A percentile compares a stretch with the other conserved stretches of the same genome.
Conservation (phyloP, 441 rosid species). For the Gossypium davidsonii region DNA sequence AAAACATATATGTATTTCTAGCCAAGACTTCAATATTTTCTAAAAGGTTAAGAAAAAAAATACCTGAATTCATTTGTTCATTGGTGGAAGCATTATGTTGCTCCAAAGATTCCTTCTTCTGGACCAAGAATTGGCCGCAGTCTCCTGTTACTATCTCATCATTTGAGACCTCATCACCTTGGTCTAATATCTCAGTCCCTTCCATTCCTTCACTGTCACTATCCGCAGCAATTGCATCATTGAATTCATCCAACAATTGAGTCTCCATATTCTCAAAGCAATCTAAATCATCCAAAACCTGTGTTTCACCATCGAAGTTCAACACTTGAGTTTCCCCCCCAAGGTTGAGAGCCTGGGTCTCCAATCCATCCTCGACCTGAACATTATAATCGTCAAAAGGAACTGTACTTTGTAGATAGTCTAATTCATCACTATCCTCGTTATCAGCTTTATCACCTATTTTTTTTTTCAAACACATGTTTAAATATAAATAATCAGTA, state of each 20-base stretch:
- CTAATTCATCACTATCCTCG: slow-evolving; percentile 15
- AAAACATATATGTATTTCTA: neutral
- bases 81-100: slow-evolving; percentile 16
- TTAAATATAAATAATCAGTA: slow-evolving; percentile 3
- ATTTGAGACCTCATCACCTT: slow-evolving; percentile 28
- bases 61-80: slow-evolving; percentile 26
- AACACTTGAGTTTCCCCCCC: slow-evolving; percentile 43
- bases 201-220: slow-evolving; percentile 35
- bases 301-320: slow-evolving; percentile 29
- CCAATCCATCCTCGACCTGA: slow-evolving; percentile 32
- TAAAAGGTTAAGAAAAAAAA: slow-evolving; percentile 4
- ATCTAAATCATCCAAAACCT: slow-evolving; percentile 28
- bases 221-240: slow-evolving; percentile 19
- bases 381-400: slow-evolving; percentile 27
- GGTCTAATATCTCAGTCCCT: slow-evolving; percentile 36
- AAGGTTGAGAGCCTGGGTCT: slow-evolving; percentile 49
- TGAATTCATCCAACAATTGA: slow-evolving; percentile 35
- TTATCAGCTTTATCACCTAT: slow-evolving; percentile 25
- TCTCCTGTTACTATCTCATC: slow-evolving; percentile 21
- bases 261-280: slow-evolving; percentile 24
- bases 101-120: slow-evolving; percentile 15
- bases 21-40: neutral
- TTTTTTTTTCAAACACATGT: neutral
- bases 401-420: slow-evolving; percentile 19
- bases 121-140: slow-evolving; percentile 11